These are phyloP conservation scores for Paraglomus occultum DNA, from an alignment of 192 early-diverging fungal species.

Conservation along the genomic window DNA sequence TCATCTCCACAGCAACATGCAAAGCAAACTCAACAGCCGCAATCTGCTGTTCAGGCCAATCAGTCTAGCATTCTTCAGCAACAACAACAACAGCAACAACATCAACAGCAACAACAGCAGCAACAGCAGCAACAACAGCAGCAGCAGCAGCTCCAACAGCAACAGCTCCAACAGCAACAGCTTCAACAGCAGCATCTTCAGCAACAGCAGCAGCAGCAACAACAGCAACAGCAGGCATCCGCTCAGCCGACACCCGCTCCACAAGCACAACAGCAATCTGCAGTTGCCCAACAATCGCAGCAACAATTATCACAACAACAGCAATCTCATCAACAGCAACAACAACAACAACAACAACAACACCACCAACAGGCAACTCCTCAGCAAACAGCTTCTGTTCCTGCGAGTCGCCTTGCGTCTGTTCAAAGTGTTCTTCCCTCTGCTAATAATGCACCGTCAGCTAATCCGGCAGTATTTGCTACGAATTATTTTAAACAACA, in stretches of 20 bases:
- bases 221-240: not conserved
- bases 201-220: conserved; percentile 3
- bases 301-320: conserved; percentile 16
- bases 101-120: conserved; percentile 37
- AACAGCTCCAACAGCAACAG: not conserved
- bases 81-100: conserved; percentile 43
- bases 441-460: conserved; percentile 8
- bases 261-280: conserved; percentile 5
- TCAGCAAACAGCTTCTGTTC: not conserved
- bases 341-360: not conserved
- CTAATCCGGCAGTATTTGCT: conserved; percentile 5
- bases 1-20: conserved; percentile 36
- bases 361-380: not conserved
- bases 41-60: conserved; percentile 25
- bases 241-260: not conserved
- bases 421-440: conserved; percentile 4
- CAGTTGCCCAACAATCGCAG: not conserved
- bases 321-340: conserved; percentile 6
- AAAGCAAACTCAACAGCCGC: too few relatives aligned
- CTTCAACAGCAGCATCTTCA: conserved; percentile 2
- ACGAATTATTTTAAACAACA: conserved; percentile 28
- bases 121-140: conserved; percentile 32
- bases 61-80: conserved; percentile 34
- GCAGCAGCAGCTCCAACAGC: too few relatives aligned
- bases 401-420: not conserved